These are phyloP conservation scores for Blastobotrys chiropterorum DNA, from an alignment of 805 yeast genomes.

Conservation along the genomic window DNA sequence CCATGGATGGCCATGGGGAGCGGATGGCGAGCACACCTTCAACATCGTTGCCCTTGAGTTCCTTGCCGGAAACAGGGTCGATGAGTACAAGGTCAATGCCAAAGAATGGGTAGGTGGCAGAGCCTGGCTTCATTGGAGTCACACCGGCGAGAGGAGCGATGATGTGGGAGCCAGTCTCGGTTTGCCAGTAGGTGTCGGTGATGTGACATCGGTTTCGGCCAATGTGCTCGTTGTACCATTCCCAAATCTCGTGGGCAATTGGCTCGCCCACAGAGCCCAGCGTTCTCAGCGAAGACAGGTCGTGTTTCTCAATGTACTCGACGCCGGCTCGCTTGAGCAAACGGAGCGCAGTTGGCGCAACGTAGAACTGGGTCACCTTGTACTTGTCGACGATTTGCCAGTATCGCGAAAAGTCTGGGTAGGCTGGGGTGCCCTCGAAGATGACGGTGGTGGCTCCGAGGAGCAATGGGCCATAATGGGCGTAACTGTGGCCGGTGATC, in stretches of 20 bases:
- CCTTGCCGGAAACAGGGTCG: conserved; percentile 89
- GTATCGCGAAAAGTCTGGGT: conserved; percentile 90
- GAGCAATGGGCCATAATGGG: conserved; percentile 85
- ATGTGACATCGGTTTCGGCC: conserved; percentile 88
- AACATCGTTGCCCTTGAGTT: conserved; percentile 77
- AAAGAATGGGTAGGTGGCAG: conserved; percentile 94
- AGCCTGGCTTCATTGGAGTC: conserved; percentile 93
- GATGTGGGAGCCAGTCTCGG: conserved; percentile 94
- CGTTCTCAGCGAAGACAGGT: conserved; percentile 79
- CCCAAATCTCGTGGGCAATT: conserved; percentile 96
- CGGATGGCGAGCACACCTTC: conserved; percentile 94
- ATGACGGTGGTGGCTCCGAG: conserved; percentile 87
- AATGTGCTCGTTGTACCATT: conserved; percentile 91
- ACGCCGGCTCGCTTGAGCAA: conserved; percentile 87
- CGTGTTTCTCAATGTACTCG: conserved; percentile 71
- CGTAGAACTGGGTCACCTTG: conserved; percentile 92
- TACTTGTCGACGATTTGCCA: conserved; percentile 94
- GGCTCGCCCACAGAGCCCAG: conserved; percentile 99
- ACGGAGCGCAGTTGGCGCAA: conserved; percentile 97
- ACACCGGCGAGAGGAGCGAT: conserved; percentile 94
- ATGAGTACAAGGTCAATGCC: conserved; percentile 87
- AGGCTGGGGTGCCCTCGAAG: conserved; percentile 96
- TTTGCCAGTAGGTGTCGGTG: conserved; percentile 98
- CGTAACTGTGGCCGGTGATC: conserved; percentile 98
- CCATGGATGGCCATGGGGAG: conserved; percentile 97